Conservation (phyloP, 495 filamentous ascomycete genomes). For the Durotheca rogersii region DNA sequence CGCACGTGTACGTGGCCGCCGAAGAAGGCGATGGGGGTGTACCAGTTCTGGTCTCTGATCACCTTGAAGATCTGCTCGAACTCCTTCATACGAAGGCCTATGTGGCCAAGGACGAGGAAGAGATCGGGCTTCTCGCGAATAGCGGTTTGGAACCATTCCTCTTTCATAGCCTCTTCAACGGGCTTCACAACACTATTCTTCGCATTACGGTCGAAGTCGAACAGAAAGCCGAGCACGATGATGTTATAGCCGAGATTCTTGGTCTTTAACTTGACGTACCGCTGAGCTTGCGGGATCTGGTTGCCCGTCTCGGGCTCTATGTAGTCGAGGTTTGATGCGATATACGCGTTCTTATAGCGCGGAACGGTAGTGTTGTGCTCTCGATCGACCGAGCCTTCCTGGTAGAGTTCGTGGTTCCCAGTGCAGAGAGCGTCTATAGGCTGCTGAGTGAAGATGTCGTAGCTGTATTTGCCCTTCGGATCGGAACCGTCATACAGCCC, state of each 20-base stretch:
- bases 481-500: slow-evolving; percentile 90
- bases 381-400: slow-evolving; percentile 67
- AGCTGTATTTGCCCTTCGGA: slow-evolving; percentile 84
- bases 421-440: slow-evolving; percentile 81
- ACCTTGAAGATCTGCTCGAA: slow-evolving; percentile 73
- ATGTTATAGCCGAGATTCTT: slow-evolving; percentile 82
- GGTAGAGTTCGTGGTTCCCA: slow-evolving; percentile 96
- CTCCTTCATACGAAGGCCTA: slow-evolving; percentile 75
- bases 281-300: slow-evolving; percentile 72
- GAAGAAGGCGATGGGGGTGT: slow-evolving; percentile 89
- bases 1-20: slow-evolving; percentile 90
- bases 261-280: slow-evolving; percentile 86
- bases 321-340: slow-evolving; percentile 93
- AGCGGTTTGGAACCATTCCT: slow-evolving; percentile 86
- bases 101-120: slow-evolving; percentile 85
- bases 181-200: slow-evolving; percentile 85
- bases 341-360: slow-evolving; percentile 71
- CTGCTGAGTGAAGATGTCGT: slow-evolving; percentile 80
- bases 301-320: slow-evolving; percentile 67
- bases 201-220: slow-evolving; percentile 84
- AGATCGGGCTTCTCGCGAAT: slow-evolving; percentile 84
- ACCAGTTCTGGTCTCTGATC: slow-evolving; percentile 74
- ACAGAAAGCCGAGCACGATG: slow-evolving; percentile 88
- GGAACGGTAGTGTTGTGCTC: slow-evolving; percentile 79
- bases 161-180: slow-evolving; percentile 74